Base-by-base conservation (phyloP, 176 grass and related monocot genomes). In the Olyra latifolia region DNA sequence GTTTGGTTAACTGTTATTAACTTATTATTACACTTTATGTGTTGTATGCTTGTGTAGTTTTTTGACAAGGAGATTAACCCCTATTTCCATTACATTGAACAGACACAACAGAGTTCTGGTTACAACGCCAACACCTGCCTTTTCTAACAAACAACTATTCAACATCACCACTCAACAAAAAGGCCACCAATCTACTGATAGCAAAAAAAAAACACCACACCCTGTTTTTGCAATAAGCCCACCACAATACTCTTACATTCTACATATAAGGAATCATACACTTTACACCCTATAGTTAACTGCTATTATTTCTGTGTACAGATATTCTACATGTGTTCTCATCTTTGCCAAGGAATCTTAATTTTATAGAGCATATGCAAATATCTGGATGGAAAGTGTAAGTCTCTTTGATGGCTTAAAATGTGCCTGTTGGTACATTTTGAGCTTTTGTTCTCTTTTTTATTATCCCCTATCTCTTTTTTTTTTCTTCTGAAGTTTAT, bases 271-370 rank as follows among this genome's bases (percentile, higher is more conserved):
- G 32, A 35, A 35, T 35, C 32, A 35, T 35, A 35, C 32, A 35
- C 5, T 35, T 35, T 4, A 35, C 5, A 4, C 32, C 32, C 32
- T 35, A 65, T 66, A 12, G 3, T 77, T 75, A 41, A 59, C 35
- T 49, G n/a, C 27, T 57, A 22, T 65, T 28, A 19, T 83, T 87
- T 74, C 52, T 82, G 30, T 82, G 30, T 90, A 58, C 91, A 97
- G 95, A 97, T 90, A 94, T 97, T 87, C 91, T 99, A 90, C 96
- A 95, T 44, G 92, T 91, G n/a, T 89, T 99, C 75, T 93, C 96
- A 14, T 87, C 86, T 81, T 87, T 99, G 66, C 96, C 96, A 44
- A 88, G 90, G 80, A 95, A 93, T 91, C 93, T 99, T 78, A 99
- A 95, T 93, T 99, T 99, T 83, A 88, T 99, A 82, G 93, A 99